Evolutionary conservation across 2,329 filamentous ascomycete species (phyloP), one percentile per base, ranked within the genome.

Genomic region (Calonectria multiphialidica): DNA sequence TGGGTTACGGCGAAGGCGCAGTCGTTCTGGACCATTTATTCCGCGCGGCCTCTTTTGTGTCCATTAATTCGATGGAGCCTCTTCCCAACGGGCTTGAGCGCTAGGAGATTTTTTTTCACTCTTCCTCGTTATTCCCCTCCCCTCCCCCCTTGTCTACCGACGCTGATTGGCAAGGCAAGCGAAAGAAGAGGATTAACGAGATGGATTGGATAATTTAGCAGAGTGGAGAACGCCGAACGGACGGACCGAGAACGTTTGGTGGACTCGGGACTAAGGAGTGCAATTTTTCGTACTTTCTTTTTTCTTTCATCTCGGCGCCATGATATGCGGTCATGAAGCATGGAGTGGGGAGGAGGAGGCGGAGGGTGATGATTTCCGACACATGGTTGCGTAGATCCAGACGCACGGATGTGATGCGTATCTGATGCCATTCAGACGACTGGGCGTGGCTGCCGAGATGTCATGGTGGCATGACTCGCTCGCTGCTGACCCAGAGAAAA

Each of bases 11-110:
- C 53, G 3, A 16, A 23, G 40, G 37, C 28, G 12, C 21, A n/a
- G 30, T 9, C 12, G 61, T 64, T 70, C 67, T 70, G 61, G 67
- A 42, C 67, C 61, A 42, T 62, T 42, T 25, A 53, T 59, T 35
- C 66, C 57, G 25, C 42, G 53, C 37, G 21, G 28, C 28, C 28
- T 42, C 45, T 45, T 37, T 21, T 30, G 12, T 25, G 18, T 21
- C 30, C 18, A 42, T 57, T 59, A 33, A 23, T 40, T 42, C 15
- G 57, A 53, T 33, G 25, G 49, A 33, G 49, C 57, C 23, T 8
- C 18, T 35, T 16, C 37, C 37, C 42, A 62, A 15, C 25, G 23
- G 42, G 15, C 23, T 61, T 21, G 53, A 45, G 25, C 37, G 61
- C 67, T 65, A 65, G 67, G 59, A 65, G 49, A 49, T 9, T 70